Conservation (phyloP, 2,329 filamentous ascomycete species). For the Diplodia sapinea region DNA sequence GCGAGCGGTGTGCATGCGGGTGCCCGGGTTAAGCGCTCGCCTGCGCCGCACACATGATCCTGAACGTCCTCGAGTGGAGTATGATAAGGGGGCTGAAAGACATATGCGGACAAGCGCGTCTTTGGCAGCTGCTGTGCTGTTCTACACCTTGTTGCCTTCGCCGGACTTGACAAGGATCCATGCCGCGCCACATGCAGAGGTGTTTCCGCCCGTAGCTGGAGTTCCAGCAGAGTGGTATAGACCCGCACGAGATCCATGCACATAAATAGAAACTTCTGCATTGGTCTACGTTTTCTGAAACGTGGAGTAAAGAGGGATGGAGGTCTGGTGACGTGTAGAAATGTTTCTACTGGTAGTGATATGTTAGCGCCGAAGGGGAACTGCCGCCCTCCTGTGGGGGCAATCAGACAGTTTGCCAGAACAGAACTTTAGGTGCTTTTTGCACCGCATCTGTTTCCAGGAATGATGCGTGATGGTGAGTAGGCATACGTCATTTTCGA, state of each 20-base stretch:
- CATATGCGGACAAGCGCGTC: slow-evolving; percentile 2
- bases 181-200: not conserved
- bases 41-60: slow-evolving; percentile 24
- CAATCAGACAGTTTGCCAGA: not conserved
- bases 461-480: not conserved
- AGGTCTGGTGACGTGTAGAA: slow-evolving; percentile 9
- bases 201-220: not conserved
- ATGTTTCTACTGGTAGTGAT: not conserved
- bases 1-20: slow-evolving; percentile 14
- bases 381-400: not conserved
- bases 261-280: slow-evolving; percentile 19
- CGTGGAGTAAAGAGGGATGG: not conserved
- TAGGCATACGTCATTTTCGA: not conserved
- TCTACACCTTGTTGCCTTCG: slow-evolving; percentile 3
- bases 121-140: slow-evolving; percentile 3
- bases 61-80: not conserved
- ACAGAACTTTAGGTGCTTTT: not conserved
- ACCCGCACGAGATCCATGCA: not conserved
- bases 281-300: slow-evolving; percentile 7
- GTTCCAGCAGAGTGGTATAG: not conserved
- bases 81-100: slow-evolving; percentile 1
- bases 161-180: not conserved
- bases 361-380: not conserved
- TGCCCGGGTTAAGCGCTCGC: slow-evolving; percentile 19
- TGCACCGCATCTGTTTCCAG: not conserved